Evolutionary conservation across 2,329 filamentous ascomycete species (phyloP), one percentile per base, ranked within the genome.

Genomic region (Mariannaea elegans): DNA sequence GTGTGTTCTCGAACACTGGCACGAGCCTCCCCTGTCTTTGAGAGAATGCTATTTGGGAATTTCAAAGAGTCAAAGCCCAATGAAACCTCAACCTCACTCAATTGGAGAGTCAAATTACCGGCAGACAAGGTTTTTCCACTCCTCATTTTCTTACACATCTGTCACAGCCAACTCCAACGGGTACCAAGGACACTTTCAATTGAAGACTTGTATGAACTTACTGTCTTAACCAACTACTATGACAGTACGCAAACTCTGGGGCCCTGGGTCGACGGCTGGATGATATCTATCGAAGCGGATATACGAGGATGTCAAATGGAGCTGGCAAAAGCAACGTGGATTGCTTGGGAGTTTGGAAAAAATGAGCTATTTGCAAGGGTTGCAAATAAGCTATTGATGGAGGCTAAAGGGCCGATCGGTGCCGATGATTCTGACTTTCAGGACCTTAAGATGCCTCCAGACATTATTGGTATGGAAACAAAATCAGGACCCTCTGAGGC

Each of bases 341-440:
- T 76, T 3, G 62, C 70, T 1, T 76, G 73, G 69, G 72, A 75
- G 59, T 54, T 76, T 21, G 74, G 74, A 0, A 56, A 65, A 9
- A 50, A 61, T 3, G 59, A 66, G 6, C 48, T 59, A 1, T 75
- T 76, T 21, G 39, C 29, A 7, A 61, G 62, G 8, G 59, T 68
- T 9, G 62, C 10, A 52, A 27, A 64, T n/a, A 65, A 65, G 46
- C 65, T 75, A 47, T 36, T 71, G 16, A 61, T 69, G 49, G 63
- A 65, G 47, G 49, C 60, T 7, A 44, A 64, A 16, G 58, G 56
- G 14, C 61, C 51, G n/a, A 24, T 55, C 38, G 39, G 42, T 23
- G 32, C 14, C 1, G 50, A 70, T 60, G 66, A 59, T 31, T 61
- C 8, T 1, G 42, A 48, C 3, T 64, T 72, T 48, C 32, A 61